Evolutionary conservation across 345 rosid species (phyloP), one percentile per base, ranked within the genome.

Genomic region (Durio zibethinus): DNA sequence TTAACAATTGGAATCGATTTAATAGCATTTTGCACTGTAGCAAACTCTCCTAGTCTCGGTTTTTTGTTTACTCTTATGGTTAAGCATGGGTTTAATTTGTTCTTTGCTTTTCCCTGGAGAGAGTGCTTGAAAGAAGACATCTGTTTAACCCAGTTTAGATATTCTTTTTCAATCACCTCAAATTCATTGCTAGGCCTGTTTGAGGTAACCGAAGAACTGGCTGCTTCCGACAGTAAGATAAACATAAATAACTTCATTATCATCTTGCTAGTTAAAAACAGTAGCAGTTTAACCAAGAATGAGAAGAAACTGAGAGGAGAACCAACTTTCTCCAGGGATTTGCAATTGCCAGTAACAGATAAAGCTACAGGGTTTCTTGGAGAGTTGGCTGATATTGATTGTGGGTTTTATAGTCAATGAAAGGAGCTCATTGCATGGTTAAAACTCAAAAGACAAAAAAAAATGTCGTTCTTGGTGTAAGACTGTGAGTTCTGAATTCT

Each of bases 1-100:
- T 93, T 95, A 59, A 90, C 76, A 56, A 83, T 82, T 33, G 99
- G 98, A 36, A 95, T 92, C 76, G 96, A 92, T 81, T 91, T 92
- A 72, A 93, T 79, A 72, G 99, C 99, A 35, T 87, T 94, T 86
- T 93, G 96, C 78, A 95, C 92, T 35, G 87, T 82, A 42, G 92
- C 89, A 82, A 90, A 95, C 84, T 93, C 94, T 3, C 94, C 99
- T 38, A 77, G 57, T 5, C 85, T 86, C 1, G 80, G 92, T 52
- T 91, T 89, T 79, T 87, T 88, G 43, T 84, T 85, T 8, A 95
- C 94, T n/a, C 82, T 80, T 56, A 92, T 83, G 43, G 88, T 88
- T 54, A 79, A 87, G 1, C 97, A 90, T 70, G 98, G 92, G 82
- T 86, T 88, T 73, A 93, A 83, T 86, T 92, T 92, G 83, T 95